Evolutionary conservation across 2,329 filamentous ascomycete species (phyloP).

Genomic region (Colletotrichum plurivorum): DNA sequence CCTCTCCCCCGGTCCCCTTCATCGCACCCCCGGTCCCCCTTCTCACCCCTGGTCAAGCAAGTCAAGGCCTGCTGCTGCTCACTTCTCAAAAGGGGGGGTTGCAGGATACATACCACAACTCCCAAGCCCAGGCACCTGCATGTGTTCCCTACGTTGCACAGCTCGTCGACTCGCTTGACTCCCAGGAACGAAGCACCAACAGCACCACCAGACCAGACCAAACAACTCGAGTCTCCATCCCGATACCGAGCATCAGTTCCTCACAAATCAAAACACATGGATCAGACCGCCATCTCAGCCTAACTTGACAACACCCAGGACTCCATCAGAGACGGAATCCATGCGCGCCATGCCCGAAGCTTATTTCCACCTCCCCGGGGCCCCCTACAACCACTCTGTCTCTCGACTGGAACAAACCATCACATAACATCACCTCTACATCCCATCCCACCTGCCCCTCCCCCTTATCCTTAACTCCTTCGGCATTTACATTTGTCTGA

Average conservation of each 20-base stretch:
- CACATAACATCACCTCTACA: constrained; percentile 35
- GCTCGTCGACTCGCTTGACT: neutral
- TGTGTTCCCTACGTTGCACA: neutral
- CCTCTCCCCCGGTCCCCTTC: neutral
- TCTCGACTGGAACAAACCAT: constrained; percentile 11
- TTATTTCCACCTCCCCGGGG: constrained; percentile 33
- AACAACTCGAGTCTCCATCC: constrained; percentile 30
- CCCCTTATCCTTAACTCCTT: constrained; percentile 24
- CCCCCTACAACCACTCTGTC: constrained; percentile 19
- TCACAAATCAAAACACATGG: constrained; percentile 11
- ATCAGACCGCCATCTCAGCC: constrained; percentile 36
- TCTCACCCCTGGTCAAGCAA: neutral
- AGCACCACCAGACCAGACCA: constrained; percentile 20
- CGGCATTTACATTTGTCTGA: constrained; percentile 24
- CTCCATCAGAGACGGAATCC: constrained; percentile 17
- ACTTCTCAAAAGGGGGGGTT: constrained; percentile 18
- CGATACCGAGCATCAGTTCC: constrained; percentile 16
- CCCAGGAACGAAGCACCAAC: neutral
- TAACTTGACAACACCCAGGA: neutral
- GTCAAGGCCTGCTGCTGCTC: neutral
- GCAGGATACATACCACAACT: too few relatives aligned
- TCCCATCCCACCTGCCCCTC: constrained; percentile 12
- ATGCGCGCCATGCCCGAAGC: constrained; percentile 36
- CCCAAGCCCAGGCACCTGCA: neutral
- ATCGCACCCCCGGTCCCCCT: constrained; percentile 11